Evolutionary conservation across 306 rosid genomes (phyloP), one percentile per base, ranked within the genome.

Genomic region (Hylodesmum podocarpum): DNA sequence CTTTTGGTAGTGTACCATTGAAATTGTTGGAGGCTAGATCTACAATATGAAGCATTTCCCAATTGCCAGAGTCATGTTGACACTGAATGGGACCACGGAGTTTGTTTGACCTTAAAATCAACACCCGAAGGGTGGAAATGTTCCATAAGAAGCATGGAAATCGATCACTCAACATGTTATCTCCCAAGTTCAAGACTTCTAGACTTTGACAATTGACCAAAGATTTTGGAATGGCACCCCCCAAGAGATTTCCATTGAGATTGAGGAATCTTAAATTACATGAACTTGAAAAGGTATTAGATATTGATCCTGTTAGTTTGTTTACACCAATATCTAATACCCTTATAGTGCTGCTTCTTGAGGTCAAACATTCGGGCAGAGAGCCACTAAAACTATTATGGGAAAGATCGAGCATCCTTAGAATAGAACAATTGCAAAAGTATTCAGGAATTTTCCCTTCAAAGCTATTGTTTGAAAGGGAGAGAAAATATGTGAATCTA

Each of bases 401-500:
- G 0, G 86, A 84, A 33, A 86, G 70, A 66, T 86, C 84, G 28
- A 86, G 82, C 36, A 79, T 71, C 18, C 36, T 1, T 34, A 84
- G 84, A 19, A 0, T 1, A 0, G 29, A 9, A 10, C 46, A 53
- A 1, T 55, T 50, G 47, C 82, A 83, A 0, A 84, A 7, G 37
- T 80, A 84, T 31, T n/a, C 13, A 54, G 75, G 80, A 27, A 83
- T 70, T 6, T 3, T 18, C 14, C 47, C 61, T 31, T 54, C 50
- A 1, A 80, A n/a, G 11, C 2, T 41, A 19, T 80, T 80, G n/a
- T 80, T 66, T 47, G 54, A 47, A 7, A 47, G 54, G 11, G 24
- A 47, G 4, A 47, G 25, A 77, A 58, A 44, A 78, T 50, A 6
- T 76, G 13, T 0, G 2, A 0, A 4, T 0, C 4, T 0, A 11